Conservation (phyloP, 495 filamentous ascomycete species). For the Hypoxylon lenormandii region DNA sequence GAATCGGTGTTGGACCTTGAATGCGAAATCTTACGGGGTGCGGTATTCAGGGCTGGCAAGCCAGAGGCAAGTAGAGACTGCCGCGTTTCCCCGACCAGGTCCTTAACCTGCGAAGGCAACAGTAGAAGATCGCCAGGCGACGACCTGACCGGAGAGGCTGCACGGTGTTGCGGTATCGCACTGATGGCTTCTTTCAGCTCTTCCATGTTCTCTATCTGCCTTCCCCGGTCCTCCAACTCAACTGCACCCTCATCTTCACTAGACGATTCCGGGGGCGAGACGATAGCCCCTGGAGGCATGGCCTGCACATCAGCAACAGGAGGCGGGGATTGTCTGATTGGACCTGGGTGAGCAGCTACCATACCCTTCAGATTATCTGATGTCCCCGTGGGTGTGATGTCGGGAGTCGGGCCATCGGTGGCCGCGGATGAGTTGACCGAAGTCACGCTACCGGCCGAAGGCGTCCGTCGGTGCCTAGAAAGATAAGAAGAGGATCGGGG, state of each 20-base stretch:
- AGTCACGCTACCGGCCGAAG: constrained; percentile 51
- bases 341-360: constrained; percentile 54
- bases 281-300: constrained; percentile 82
- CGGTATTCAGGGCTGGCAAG: constrained; percentile 42
- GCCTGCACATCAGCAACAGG: constrained; percentile 73
- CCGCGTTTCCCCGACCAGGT: constrained; percentile 52
- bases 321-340: constrained; percentile 80
- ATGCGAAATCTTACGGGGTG: constrained; percentile 69
- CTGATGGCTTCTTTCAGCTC: constrained; percentile 86
- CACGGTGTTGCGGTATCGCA: constrained; percentile 76
- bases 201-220: constrained; percentile 73
- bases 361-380: constrained; percentile 65
- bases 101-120: constrained; percentile 51
- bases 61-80: constrained; percentile 46
- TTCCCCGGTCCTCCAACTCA: constrained; percentile 57
- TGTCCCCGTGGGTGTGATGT: constrained; percentile 56
- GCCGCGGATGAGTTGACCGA: constrained; percentile 47
- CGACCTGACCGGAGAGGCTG: constrained; percentile 67
- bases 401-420: constrained; percentile 56
- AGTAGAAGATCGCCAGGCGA: constrained; percentile 53
- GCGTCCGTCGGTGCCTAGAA: constrained; percentile 66
- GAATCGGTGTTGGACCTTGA: constrained; percentile 86
- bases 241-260: constrained; percentile 83
- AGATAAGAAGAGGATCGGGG: constrained; percentile 83
- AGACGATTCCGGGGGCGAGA: constrained; percentile 87